Percentiles rank a stretch among this genome's conserved stretches.
Conservation (phyloP, 169 alveolate genomes). For the Babesia bigemina region DNA sequence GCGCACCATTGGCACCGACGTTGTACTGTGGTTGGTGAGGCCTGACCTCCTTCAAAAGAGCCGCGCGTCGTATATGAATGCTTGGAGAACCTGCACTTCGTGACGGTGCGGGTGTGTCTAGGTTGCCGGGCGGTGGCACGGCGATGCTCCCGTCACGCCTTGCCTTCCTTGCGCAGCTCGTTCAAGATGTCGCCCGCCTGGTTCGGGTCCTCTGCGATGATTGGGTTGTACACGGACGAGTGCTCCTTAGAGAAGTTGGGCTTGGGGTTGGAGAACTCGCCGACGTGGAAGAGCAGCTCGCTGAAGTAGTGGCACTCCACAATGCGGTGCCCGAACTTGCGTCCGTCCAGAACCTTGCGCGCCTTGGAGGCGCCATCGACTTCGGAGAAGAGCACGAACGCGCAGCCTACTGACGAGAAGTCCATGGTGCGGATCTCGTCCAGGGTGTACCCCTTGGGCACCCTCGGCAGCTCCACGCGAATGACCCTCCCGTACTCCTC, state of each 20-base stretch:
- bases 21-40: no score
- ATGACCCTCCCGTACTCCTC: constrained; percentile 81
- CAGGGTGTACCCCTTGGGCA: constrained; percentile 62
- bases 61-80: no score
- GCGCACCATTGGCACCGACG: no score
- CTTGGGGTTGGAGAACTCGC: constrained; percentile 69
- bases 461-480: constrained; percentile 85
- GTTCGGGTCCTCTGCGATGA: constrained; percentile 62
- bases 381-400: constrained; percentile 74
- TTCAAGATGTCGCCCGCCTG: constrained; percentile 59
- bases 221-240: constrained; percentile 57
- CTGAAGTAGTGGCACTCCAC: constrained; percentile 81
- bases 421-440: constrained; percentile 66
- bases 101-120: no score
- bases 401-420: constrained; percentile 72
- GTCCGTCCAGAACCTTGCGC: constrained; percentile 77
- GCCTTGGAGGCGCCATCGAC: constrained; percentile 79
- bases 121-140: no score
- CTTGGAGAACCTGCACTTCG: no score
- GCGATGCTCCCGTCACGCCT: no score
- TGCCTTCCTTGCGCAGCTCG: constrained; percentile 18
- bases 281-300: constrained; percentile 61
- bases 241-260: constrained; percentile 75
- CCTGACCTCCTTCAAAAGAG: no score
- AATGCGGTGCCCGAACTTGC: constrained; percentile 73